A percentile compares a stretch with the other conserved stretches of the same genome.
These are phyloP conservation scores for Hypoxylon intermedium DNA, from an alignment of 495 filamentous ascomycete species.

Conservation along the genomic window DNA sequence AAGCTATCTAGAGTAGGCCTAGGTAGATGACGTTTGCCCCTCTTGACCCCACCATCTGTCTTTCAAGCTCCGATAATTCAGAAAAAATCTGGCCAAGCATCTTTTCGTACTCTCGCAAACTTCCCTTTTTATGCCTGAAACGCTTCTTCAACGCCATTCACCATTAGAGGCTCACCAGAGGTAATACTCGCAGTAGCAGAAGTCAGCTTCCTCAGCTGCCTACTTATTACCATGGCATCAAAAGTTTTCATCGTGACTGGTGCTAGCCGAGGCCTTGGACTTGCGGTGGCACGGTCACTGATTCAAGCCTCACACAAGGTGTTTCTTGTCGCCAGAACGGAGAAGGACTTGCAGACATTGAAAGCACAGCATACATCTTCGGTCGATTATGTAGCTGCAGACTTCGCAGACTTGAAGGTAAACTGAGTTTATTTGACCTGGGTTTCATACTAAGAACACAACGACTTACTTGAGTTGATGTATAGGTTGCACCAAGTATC, in stretches of 20 bases:
- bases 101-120: too few relatives aligned
- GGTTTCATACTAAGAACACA: too few relatives aligned
- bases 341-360: slow-evolving; percentile 69
- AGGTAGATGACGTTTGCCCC: slow-evolving; percentile 16
- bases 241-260: slow-evolving; percentile 77
- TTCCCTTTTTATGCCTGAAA: too few relatives aligned
- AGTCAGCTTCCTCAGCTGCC: too few relatives aligned
- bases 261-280: slow-evolving; percentile 78
- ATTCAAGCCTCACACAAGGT: slow-evolving; percentile 73
- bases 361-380: slow-evolving; percentile 68
- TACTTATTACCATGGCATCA: slow-evolving; percentile 45
- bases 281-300: slow-evolving; percentile 76
- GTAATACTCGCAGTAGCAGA: too few relatives aligned
- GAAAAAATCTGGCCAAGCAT: too few relatives aligned
- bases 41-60: slow-evolving; percentile 22
- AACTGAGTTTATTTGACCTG: too few relatives aligned
- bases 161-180: too few relatives aligned
- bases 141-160: too few relatives aligned
- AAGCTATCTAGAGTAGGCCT: not conserved
- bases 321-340: slow-evolving; percentile 76
- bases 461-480: too few relatives aligned
- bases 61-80: not conserved
- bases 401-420: slow-evolving; percentile 70
- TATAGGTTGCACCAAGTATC: slow-evolving; percentile 63
- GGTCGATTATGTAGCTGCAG: slow-evolving; percentile 76